Conservation (phyloP, 345 rosid genomes). For the Murraya koenigii region DNA sequence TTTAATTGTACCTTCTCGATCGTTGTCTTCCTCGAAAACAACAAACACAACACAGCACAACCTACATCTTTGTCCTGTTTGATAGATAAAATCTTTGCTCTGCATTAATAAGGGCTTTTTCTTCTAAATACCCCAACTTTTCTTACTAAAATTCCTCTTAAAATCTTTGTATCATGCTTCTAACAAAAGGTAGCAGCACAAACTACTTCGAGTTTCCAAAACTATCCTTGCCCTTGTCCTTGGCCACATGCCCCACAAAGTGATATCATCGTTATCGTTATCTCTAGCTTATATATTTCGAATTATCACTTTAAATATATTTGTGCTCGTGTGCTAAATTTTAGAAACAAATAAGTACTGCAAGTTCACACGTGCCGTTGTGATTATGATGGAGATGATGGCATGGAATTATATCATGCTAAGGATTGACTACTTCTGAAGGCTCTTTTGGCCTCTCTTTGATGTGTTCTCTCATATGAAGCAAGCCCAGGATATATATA, state of each 20-base stretch:
- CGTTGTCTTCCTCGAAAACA: background rate
- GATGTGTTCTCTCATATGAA: constrained; percentile 35
- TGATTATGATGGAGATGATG: constrained; percentile 20
- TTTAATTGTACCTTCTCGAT: background rate
- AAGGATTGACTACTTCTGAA: constrained; percentile 28
- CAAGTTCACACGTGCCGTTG: constrained; percentile 24
- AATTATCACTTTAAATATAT: background rate
- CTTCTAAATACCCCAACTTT: background rate
- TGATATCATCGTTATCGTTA: background rate
- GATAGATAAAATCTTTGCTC: background rate
- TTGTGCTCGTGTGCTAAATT: constrained; percentile 12
- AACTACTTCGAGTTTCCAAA: constrained; percentile 24
- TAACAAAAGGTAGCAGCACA: constrained; percentile 25
- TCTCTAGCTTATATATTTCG: background rate
- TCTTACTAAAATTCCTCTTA: background rate
- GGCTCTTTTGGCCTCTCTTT: constrained; percentile 33
- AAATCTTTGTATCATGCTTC: constrained; percentile 15
- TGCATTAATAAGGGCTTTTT: background rate
- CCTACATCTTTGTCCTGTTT: no score
- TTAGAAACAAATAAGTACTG: constrained; percentile 8
- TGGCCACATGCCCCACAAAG: no score
- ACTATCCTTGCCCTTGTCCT: background rate
- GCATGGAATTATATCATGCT: constrained; percentile 24
- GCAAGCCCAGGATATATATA: constrained; percentile 30
- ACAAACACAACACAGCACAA: background rate